A percentile compares a stretch with the other conserved stretches of the same genome.
Evolutionary conservation across 2,329 filamentous ascomycete genomes (phyloP).

Genomic region (Aspergillus clavatus): DNA sequence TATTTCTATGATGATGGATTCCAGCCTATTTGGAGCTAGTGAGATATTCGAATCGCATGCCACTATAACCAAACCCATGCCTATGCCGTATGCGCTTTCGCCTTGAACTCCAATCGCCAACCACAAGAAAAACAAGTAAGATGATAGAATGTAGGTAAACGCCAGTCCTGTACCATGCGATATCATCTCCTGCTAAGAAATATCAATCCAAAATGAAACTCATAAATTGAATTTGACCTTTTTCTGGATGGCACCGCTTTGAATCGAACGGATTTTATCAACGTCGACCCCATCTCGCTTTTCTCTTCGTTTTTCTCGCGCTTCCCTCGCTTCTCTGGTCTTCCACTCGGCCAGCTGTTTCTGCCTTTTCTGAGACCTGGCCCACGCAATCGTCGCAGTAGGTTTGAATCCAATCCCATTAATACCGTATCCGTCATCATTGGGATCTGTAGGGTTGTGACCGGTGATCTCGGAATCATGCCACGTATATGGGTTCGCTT

Average conservation of each 20-base stretch:
- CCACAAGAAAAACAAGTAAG: background rate
- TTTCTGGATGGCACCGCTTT: constrained; percentile 32
- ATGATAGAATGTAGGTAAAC: constrained; percentile 3
- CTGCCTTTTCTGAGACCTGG: constrained; percentile 51
- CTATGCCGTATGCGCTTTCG: constrained; percentile 7
- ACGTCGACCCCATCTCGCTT: constrained; percentile 37
- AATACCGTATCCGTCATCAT: constrained; percentile 59
- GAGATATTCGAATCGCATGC: constrained; percentile 11
- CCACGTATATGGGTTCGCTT: constrained; percentile 45
- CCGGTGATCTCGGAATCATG: constrained; percentile 60
- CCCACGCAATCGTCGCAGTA: constrained; percentile 55
- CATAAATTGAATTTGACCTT: constrained; percentile 39
- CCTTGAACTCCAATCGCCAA: constrained; percentile 3
- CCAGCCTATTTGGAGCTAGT: constrained; percentile 7
- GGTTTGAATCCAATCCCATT: constrained; percentile 62
- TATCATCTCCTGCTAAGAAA: background rate
- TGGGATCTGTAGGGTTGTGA: constrained; percentile 51
- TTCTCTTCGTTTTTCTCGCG: constrained; percentile 53
- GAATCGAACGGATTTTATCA: constrained; percentile 24
- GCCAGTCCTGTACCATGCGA: background rate
- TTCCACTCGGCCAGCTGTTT: constrained; percentile 59
- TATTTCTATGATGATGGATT: constrained; percentile 13
- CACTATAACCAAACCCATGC: constrained; percentile 6
- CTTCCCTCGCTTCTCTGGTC: constrained; percentile 54
- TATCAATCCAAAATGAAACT: constrained; percentile 3